Evolutionary conservation across 2,329 filamentous ascomycete species (phyloP).

Genomic region (Aureobasidium pullulans): DNA sequence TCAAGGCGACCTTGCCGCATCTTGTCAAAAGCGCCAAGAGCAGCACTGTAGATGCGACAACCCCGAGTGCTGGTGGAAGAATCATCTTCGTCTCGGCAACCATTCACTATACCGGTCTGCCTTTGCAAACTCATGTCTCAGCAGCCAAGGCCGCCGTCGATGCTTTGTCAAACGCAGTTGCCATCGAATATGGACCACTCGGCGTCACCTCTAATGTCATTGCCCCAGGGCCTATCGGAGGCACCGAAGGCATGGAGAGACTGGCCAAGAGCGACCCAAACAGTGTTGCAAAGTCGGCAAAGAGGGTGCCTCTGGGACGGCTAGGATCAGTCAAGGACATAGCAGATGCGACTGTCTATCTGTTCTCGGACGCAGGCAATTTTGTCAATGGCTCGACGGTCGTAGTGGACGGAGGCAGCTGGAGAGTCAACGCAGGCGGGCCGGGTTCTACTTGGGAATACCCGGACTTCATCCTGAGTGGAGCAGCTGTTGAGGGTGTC

Average conservation of each 20-base stretch:
- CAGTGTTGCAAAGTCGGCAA: constrained; percentile 25
- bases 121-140: constrained; percentile 80
- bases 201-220: constrained; percentile 86
- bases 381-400: constrained; percentile 79
- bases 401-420: constrained; percentile 55
- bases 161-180: constrained; percentile 68
- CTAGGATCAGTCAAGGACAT: constrained; percentile 80
- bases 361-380: constrained; percentile 79
- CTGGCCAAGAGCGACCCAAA: constrained; percentile 31
- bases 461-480: constrained; percentile 53
- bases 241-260: constrained; percentile 59
- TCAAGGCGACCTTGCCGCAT: constrained; percentile 83
- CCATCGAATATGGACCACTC: constrained; percentile 82
- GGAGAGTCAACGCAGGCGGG: constrained; percentile 35
- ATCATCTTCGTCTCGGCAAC: constrained; percentile 88
- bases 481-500: constrained; percentile 48
- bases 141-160: constrained; percentile 91
- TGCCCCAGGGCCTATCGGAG: constrained; percentile 75
- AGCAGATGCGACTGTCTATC: constrained; percentile 81
- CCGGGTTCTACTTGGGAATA: constrained; percentile 40
- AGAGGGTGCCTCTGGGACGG: constrained; percentile 62
- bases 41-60: constrained; percentile 24
- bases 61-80: constrained; percentile 59
- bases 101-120: constrained; percentile 81
- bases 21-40: constrained; percentile 66